phyloP scores from a whole-genome alignment of 805 yeast species.

The Candida nemodendra region DNA sequence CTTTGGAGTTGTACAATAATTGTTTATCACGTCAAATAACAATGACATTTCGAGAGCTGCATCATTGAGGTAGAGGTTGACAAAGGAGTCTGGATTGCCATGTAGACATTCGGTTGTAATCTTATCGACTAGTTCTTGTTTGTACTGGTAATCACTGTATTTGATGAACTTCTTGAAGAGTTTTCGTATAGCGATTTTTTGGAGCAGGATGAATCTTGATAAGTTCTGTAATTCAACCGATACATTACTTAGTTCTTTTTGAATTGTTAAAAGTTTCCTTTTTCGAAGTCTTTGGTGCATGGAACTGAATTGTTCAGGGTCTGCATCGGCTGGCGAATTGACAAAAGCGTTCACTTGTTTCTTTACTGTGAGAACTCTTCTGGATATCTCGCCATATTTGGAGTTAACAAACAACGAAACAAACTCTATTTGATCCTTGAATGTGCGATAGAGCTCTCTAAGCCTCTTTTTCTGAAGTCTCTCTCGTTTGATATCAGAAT shows the following conservation, averaged over 20 bases:
- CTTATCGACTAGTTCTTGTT: constrained; percentile 33
- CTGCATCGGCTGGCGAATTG: constrained; percentile 12
- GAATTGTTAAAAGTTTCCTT: constrained; percentile 24
- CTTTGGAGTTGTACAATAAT: constrained; percentile 13
- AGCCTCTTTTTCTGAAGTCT: constrained; percentile 23
- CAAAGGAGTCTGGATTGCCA: constrained; percentile 53
- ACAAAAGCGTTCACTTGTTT: constrained; percentile 28
- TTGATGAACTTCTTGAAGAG: constrained; percentile 67
- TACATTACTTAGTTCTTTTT: constrained; percentile 41
- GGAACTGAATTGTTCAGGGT: constrained; percentile 3
- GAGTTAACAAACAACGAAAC: constrained; percentile 62
- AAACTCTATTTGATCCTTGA: constrained; percentile 59
- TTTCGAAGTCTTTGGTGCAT: constrained; percentile 20
- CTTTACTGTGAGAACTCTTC: constrained; percentile 35
- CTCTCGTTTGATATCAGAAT: constrained; percentile 9
- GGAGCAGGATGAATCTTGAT: constrained; percentile 69
- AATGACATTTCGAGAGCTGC: constrained; percentile 60
- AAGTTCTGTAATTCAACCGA: constrained; percentile 59
- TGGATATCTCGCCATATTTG: constrained; percentile 67
- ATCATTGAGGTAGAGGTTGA: constrained; percentile 56
- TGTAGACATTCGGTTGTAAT: constrained; percentile 29
- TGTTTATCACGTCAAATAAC: constrained; percentile 47
- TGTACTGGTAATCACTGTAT: constrained; percentile 37
- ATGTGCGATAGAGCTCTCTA: constrained; percentile 39
- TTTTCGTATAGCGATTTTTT: constrained; percentile 70